These are phyloP conservation scores for Debaryomyces sp. DNA, from an alignment of 1,139 yeast species.

Conservation along the genomic window DNA sequence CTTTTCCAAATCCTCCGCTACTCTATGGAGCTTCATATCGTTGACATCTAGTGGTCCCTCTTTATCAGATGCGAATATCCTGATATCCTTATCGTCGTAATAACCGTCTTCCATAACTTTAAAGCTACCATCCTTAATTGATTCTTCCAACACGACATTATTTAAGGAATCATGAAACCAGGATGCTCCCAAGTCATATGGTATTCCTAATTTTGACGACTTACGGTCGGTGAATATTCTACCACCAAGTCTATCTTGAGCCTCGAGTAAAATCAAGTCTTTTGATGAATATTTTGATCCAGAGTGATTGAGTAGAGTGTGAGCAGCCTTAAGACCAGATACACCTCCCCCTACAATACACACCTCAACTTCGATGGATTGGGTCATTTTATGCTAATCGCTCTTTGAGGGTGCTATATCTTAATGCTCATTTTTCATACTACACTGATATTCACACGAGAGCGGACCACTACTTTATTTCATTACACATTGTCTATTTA, in stretches of 20 bases:
- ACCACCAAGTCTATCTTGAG: constrained; percentile 55
- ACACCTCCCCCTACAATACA: constrained; percentile 79
- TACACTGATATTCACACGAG: not conserved
- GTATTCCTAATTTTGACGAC: constrained; percentile 33
- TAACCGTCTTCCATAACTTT: constrained; percentile 33
- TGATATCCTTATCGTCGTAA: constrained; percentile 56
- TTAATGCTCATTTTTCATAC: not conserved
- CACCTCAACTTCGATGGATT: constrained; percentile 14
- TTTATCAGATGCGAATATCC: constrained; percentile 51
- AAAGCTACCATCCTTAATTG: constrained; percentile 28
- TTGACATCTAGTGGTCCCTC: constrained; percentile 30
- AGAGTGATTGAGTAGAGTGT: constrained; percentile 44
- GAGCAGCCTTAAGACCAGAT: constrained; percentile 79
- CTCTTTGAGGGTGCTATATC: not conserved
- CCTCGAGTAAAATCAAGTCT: constrained; percentile 50
- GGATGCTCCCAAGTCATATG: constrained; percentile 80
- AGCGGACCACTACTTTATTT: not conserved
- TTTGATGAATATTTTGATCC: constrained; percentile 31
- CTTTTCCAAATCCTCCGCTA: constrained; percentile 60
- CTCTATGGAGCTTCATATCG: constrained; percentile 33
- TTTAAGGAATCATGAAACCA: constrained; percentile 86
- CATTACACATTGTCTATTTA: not conserved
- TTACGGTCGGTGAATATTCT: constrained; percentile 36
- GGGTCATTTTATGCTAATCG: not conserved
- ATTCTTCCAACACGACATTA: constrained; percentile 52